phyloP scores from a whole-genome alignment of 345 rosid species.

The Erodium maritimum region DNA sequence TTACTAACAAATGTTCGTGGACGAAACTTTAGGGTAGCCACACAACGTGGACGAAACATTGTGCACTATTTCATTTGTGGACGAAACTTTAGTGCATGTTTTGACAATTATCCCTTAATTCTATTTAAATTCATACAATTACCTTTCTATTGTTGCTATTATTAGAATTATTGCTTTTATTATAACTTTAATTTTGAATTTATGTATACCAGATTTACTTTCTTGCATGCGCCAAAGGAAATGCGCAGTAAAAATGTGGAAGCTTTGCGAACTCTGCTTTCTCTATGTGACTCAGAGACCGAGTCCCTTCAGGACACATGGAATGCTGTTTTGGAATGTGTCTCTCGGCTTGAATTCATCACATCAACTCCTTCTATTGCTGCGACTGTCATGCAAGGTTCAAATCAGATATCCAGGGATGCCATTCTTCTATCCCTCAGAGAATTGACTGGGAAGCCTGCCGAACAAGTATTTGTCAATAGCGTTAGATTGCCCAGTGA shows the following conservation, averaged over 20 bases:
- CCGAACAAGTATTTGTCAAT: conserved; percentile 88
- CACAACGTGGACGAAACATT: too few species aligned
- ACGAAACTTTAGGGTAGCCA: too few species aligned
- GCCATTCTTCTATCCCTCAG: conserved; percentile 80
- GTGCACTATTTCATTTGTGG: too few species aligned
- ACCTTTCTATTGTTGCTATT: background rate
- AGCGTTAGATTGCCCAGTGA: conserved; percentile 91
- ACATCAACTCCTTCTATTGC: conserved; percentile 85
- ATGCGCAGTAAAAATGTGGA: conserved; percentile 96
- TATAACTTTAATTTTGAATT: background rate
- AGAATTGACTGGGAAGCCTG: conserved; percentile 87
- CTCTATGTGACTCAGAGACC: conserved; percentile 60
- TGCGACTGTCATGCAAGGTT: conserved; percentile 93
- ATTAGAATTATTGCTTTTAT: background rate
- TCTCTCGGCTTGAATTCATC: conserved; percentile 90
- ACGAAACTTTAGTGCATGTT: too few species aligned
- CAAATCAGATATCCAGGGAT: conserved; percentile 97
- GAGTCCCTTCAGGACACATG: conserved; percentile 94
- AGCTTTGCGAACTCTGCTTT: conserved; percentile 77
- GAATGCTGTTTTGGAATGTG: conserved; percentile 98
- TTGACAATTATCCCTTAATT: too few species aligned
- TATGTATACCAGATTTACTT: conserved; percentile 55
- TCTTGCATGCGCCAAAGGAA: conserved; percentile 96
- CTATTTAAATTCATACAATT: background rate
- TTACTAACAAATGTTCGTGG: too few species aligned